Base-by-base conservation (phyloP, 2,329 filamentous ascomycete species). In the Beauveria sp. region DNA sequence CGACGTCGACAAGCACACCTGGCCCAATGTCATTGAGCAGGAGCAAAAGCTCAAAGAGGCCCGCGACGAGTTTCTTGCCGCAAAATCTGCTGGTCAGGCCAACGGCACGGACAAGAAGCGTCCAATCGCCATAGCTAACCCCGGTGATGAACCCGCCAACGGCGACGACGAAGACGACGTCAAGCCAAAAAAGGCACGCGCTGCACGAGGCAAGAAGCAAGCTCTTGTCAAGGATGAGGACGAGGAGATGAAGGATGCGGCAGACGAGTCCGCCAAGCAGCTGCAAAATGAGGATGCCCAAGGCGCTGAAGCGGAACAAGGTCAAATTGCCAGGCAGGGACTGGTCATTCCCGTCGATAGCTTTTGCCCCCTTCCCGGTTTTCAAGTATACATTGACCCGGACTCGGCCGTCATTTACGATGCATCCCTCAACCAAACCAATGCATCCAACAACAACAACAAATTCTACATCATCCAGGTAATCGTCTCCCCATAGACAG, bases 391-490 rank as follows among this genome's bases (percentile, higher is more conserved):
- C 68, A 82, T 93, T 61, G 87, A 87, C 63, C 73, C 81, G 1
- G 73, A 81, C 44, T 65, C 67, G 22, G 84, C 85, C 22, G 74
- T 88, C 60, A 90, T 93, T 53, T 93, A 84, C 71, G 91, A 96
- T 69, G 90, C 89, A 0, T 86, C 88, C 0, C 77, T 96, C 51
- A 94, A 92, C 66, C 88, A 92, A 70, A 89, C 90, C 12, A 89
- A 91, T 66, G 77, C 89, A 0, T 75, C 77, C 0, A 73, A 80
- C 52, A 94, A 93, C 69, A 89, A 89, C 72, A 93, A 94, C 72
- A 94, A 94, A 66, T 93, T 92, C 71, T 93, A 92, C 69, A 83
- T 84, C 30, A 71, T 92, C 30, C 89, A 93, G 77, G 77, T 90
- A 59, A 20, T n/a, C 7, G 8, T 12, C 10, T 16, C 28, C 28